Conservation (phyloP, 768 basidiomycete genomes). For the Hebeloma cylindrosporum region DNA sequence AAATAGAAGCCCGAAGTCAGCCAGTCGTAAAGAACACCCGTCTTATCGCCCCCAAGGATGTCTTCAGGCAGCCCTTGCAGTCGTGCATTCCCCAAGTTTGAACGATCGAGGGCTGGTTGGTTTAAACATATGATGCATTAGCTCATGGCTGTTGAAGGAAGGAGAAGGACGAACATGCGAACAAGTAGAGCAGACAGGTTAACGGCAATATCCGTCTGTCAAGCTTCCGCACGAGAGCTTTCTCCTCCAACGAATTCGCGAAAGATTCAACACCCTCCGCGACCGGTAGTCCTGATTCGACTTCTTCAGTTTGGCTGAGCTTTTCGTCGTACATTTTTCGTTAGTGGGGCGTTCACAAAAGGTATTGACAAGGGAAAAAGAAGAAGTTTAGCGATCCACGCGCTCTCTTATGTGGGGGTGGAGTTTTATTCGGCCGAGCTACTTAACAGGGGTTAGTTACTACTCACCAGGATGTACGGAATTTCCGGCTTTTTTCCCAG, state of each 20-base stretch:
- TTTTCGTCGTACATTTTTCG: slow-evolving; percentile 29
- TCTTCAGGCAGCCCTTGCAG: slow-evolving; percentile 70
- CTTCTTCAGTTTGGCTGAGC: slow-evolving; percentile 25
- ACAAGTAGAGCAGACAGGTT: slow-evolving; percentile 71
- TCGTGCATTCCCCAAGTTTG: slow-evolving; percentile 78
- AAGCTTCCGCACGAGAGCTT: slow-evolving; percentile 58
- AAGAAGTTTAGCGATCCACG: no score
- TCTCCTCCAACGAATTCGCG: slow-evolving; percentile 41
- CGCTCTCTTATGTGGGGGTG: no score
- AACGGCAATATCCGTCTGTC: slow-evolving; percentile 70
- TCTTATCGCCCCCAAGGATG: slow-evolving; percentile 64
- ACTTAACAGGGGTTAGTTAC: not conserved
- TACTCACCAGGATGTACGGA: slow-evolving; percentile 16
- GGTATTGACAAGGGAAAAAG: slow-evolving; percentile 10
- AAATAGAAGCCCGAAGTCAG: slow-evolving; percentile 76
- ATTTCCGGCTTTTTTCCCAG: slow-evolving; percentile 12
- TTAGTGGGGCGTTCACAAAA: slow-evolving; percentile 18
- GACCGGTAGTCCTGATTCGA: slow-evolving; percentile 8
- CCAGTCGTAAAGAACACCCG: slow-evolving; percentile 75
- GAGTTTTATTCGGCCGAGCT: no score
- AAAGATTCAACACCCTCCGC: slow-evolving; percentile 7
- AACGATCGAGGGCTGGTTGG: slow-evolving; percentile 62
- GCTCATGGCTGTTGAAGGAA: not conserved
- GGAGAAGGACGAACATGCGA: slow-evolving; percentile 57
- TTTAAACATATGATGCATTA: not conserved